A percentile compares a stretch with the other conserved stretches of the same genome.
phyloP scores from a whole-genome alignment of 306 rosid genomes.

The Acacia confusa region DNA sequence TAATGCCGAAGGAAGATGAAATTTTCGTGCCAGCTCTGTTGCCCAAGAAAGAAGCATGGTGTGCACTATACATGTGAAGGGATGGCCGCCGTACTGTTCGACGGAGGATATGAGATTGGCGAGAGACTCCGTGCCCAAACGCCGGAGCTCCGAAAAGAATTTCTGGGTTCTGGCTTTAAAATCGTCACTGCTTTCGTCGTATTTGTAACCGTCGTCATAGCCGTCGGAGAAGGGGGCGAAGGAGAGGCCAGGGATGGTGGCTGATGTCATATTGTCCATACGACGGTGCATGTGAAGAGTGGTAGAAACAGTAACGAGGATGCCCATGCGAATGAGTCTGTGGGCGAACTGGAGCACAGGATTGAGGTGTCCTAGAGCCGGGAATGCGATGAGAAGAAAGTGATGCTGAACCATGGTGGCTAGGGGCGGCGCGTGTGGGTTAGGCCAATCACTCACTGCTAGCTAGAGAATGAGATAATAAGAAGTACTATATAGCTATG shows the following conservation, averaged over 20 bases:
- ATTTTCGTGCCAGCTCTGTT: conserved; percentile 23
- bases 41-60: conserved; percentile 46
- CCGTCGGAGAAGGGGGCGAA: conserved; percentile 49
- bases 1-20: conserved; percentile 30
- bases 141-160: conserved; percentile 34
- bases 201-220: conserved; percentile 31
- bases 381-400: conserved; percentile 42
- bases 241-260: conserved; percentile 30
- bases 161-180: neutral
- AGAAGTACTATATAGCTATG: neutral
- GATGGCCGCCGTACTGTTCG: conserved; percentile 22
- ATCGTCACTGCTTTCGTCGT: neutral
- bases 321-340: conserved; percentile 31
- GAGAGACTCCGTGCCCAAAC: conserved; percentile 32
- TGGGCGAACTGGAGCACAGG: conserved; percentile 49
- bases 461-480: neutral
- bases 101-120: conserved; percentile 17
- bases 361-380: conserved; percentile 54
- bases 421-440: neutral
- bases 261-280: neutral
- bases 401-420: conserved; percentile 31
- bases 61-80: conserved; percentile 41
- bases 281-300: conserved; percentile 27
- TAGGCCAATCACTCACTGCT: neutral
- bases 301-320: conserved; percentile 41